Conservation (phyloP, 352 stramenopile genomes). For the Phytophthora crassamura region DNA sequence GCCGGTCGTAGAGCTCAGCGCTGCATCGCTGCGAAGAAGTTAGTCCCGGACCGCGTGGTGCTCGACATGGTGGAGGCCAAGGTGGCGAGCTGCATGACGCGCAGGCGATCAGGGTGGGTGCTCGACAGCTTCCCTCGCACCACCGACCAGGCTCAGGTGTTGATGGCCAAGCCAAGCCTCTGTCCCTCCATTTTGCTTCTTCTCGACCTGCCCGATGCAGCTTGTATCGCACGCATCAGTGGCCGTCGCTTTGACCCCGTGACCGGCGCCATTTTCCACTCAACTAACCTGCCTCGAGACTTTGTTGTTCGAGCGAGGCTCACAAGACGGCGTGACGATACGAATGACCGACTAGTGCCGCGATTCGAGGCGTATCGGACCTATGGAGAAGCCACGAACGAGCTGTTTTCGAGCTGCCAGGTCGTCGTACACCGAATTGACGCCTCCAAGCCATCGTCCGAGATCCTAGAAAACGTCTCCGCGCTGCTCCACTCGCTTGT, state of each 20-base stretch:
- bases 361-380: conserved; percentile 71
- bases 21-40: conserved; percentile 67
- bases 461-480: conserved; percentile 54
- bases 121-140: conserved; percentile 83
- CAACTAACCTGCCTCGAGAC: conserved; percentile 49
- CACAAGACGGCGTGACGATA: conserved; percentile 64
- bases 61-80: conserved; percentile 81
- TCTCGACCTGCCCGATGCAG: conserved; percentile 55
- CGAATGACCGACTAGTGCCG: conserved; percentile 55
- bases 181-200: conserved; percentile 61
- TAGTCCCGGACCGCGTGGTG: conserved; percentile 78
- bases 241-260: conserved; percentile 67
- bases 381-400: conserved; percentile 66
- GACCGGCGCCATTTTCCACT: conserved; percentile 72
- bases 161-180: conserved; percentile 55
- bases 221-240: conserved; percentile 57
- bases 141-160: conserved; percentile 51
- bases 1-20: conserved; percentile 64
- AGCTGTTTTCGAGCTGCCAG: conserved; percentile 35
- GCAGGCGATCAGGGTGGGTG: conserved; percentile 55
- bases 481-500: conserved; percentile 47
- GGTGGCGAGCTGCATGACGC: conserved; percentile 42
- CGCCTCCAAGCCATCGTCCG: conserved; percentile 36
- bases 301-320: conserved; percentile 55
- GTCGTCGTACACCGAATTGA: conserved; percentile 53